Evolutionary conservation across 2,329 filamentous ascomycete species (phyloP).

Genomic region (Xylaria hypoxylon): DNA sequence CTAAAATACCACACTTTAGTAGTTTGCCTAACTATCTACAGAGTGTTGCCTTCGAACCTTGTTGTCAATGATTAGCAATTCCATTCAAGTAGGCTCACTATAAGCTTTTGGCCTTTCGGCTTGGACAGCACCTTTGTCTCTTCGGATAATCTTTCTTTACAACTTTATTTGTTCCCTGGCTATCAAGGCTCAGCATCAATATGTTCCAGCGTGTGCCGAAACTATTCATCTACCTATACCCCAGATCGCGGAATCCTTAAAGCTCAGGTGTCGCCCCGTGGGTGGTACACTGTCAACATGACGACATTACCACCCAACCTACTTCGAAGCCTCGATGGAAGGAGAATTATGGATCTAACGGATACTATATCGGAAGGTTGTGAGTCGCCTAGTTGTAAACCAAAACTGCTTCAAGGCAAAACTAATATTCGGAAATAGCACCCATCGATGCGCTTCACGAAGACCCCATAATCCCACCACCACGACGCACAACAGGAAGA

Average conservation of each 20-base stretch:
- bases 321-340: background rate
- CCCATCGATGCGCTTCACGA: background rate
- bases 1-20: background rate
- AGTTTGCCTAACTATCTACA: background rate
- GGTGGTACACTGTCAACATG: background rate
- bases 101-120: background rate
- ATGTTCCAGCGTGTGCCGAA: background rate
- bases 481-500: background rate
- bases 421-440: constrained; percentile 9
- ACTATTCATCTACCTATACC: background rate
- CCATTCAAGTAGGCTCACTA: background rate
- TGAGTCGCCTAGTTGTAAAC: background rate
- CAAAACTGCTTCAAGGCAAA: background rate
- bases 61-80: constrained; percentile 3
- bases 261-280: background rate
- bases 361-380: background rate
- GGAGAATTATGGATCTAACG: background rate
- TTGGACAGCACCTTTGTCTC: background rate
- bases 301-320: background rate
- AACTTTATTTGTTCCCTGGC: background rate
- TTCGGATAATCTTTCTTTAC: background rate
- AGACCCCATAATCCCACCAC: background rate
- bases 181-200: constrained; percentile 2
- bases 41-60: background rate
- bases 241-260: background rate